Evolutionary conservation across 108 stramenopile genomes (phyloP).

Genomic region (Nannochloropsis gaditana): DNA sequence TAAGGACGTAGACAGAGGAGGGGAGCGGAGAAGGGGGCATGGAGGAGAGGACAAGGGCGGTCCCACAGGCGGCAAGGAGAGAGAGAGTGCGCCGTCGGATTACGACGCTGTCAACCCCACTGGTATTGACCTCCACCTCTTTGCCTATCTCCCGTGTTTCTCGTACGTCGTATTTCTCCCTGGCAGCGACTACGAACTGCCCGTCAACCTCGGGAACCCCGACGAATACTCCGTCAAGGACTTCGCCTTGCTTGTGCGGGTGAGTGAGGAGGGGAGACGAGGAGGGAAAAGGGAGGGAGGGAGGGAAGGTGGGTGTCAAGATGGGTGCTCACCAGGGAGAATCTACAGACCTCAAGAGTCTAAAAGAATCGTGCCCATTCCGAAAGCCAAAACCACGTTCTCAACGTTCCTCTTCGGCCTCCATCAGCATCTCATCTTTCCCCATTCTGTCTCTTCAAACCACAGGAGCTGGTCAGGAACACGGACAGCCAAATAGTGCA

Average conservation of each 20-base stretch:
- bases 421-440: neutral
- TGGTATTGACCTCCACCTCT: neutral
- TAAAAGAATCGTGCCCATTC: too few relatives aligned
- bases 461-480: conserved; percentile 58
- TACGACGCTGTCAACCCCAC: neutral
- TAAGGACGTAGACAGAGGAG: neutral
- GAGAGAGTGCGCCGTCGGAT: neutral
- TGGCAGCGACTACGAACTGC: conserved; percentile 36
- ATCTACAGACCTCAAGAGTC: too few relatives aligned
- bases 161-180: neutral
- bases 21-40: neutral
- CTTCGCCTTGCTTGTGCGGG: conserved; percentile 72
- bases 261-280: neutral
- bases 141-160: neutral
- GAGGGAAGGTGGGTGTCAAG: neutral
- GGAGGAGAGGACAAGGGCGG: neutral
- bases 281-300: neutral
- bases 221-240: conserved; percentile 88
- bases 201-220: conserved; percentile 97
- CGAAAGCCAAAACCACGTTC: too few relatives aligned
- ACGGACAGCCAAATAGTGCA: conserved; percentile 64
- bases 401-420: too few relatives aligned
- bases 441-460: neutral
- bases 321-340: too few relatives aligned
- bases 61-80: neutral